These are phyloP conservation scores for Malus hybrid DNA, from an alignment of 331 rosid species.

Conservation along the genomic window DNA sequence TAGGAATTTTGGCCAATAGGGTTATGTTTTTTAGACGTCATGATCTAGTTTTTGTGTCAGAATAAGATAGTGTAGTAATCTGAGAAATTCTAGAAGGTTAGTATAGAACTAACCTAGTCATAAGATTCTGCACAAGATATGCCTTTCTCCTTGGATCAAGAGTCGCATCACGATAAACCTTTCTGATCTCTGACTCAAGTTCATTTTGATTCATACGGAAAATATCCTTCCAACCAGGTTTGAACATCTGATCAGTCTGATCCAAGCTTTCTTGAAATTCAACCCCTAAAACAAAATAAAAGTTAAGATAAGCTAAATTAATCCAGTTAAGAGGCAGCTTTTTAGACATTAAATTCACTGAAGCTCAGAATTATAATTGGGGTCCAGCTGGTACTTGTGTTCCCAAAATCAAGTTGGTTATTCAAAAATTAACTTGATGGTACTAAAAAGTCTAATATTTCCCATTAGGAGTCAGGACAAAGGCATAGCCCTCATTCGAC, in stretches of 20 bases:
- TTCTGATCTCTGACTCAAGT: slow-evolving; percentile 93
- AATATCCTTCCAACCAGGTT: slow-evolving; percentile 99
- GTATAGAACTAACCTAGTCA: slow-evolving; percentile 71
- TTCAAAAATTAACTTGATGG: background rate
- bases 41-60: slow-evolving; percentile 1
- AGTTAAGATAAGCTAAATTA: background rate
- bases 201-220: slow-evolving; percentile 98
- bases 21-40: slow-evolving; percentile 6
- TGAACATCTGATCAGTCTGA: slow-evolving; percentile 90
- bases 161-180: slow-evolving; percentile 85
- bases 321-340: background rate
- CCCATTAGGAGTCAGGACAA: background rate
- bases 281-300: slow-evolving; percentile 35
- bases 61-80: slow-evolving; percentile 5
- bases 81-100: background rate
- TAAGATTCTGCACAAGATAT: slow-evolving; percentile 93
- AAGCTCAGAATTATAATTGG: background rate
- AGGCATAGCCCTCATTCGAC: background rate
- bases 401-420: background rate
- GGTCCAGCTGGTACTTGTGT: background rate
- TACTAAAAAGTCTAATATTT: background rate
- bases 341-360: background rate
- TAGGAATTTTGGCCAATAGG: background rate
- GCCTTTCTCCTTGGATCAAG: slow-evolving; percentile 99
- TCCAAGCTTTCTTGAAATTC: slow-evolving; percentile 84